Conservation (phyloP, 768 basidiomycete genomes). For the Rhizopogon vesiculosus region DNA sequence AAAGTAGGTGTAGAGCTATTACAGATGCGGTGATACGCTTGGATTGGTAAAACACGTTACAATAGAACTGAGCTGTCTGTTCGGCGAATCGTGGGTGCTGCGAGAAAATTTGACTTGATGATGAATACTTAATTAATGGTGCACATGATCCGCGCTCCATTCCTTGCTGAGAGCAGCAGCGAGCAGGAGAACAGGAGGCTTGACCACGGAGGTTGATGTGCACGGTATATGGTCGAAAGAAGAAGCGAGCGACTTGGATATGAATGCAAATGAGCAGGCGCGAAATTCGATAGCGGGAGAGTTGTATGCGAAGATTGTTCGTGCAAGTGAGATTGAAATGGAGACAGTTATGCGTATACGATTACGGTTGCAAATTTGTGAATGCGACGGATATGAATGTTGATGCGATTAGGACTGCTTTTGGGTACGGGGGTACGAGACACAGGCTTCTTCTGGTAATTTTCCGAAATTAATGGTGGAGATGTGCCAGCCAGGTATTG, state of each 20-base stretch:
- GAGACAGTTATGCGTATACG: slow-evolving; percentile 19
- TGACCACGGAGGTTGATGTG: slow-evolving; percentile 1
- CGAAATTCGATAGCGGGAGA: slow-evolving; percentile 9
- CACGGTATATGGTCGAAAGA: background rate
- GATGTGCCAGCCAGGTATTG: slow-evolving; percentile 17
- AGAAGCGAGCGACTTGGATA: slow-evolving; percentile 1
- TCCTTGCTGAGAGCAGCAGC: slow-evolving; percentile 13
- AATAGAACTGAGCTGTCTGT: slow-evolving; percentile 19
- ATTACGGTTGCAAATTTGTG: slow-evolving; percentile 13
- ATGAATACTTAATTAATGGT: slow-evolving; percentile 7
- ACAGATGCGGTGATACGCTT: slow-evolving; percentile 19
- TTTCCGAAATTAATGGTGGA: slow-evolving; percentile 27
- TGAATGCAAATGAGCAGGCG: slow-evolving; percentile 1
- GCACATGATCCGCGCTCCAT: slow-evolving; percentile 17
- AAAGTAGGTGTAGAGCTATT: slow-evolving; percentile 20
- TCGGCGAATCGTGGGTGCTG: slow-evolving; percentile 5
- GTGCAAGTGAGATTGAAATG: slow-evolving; percentile 16
- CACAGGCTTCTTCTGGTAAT: slow-evolving; percentile 5
- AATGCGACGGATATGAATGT: slow-evolving; percentile 20
- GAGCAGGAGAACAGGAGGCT: slow-evolving; percentile 15
- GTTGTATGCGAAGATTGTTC: slow-evolving; percentile 32
- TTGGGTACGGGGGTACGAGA: background rate
- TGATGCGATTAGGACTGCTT: slow-evolving; percentile 13
- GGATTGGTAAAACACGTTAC: slow-evolving; percentile 8
- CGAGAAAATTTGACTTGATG: slow-evolving; percentile 17